Conservation (phyloP, 108 stramenopile genomes). For the Cyclotella choctawhatcheeana region DNA sequence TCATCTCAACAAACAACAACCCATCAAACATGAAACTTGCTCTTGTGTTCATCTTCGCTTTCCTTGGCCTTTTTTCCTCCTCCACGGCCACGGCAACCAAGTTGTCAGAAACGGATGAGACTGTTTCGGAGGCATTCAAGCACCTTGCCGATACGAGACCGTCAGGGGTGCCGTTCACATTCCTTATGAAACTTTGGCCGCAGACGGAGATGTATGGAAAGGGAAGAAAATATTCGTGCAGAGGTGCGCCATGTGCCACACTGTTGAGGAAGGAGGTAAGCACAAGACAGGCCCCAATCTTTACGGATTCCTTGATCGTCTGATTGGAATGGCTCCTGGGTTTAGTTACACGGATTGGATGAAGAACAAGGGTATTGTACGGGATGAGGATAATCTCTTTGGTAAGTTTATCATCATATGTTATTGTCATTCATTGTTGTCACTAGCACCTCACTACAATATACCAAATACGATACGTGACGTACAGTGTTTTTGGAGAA, state of each 20-base stretch:
- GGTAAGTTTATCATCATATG: constrained; percentile 9
- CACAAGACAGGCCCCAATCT: constrained; percentile 99
- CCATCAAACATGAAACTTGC: too few species aligned
- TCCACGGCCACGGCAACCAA: too few species aligned
- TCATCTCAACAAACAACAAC: too few species aligned
- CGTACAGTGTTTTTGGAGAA: constrained; percentile 92
- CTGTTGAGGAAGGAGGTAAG: constrained; percentile 95
- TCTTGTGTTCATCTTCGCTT: too few species aligned
- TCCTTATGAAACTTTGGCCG: constrained; percentile 47
- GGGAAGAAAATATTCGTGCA: constrained; percentile 95
- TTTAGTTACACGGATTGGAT: constrained; percentile 98
- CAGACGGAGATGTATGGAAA: constrained; percentile 80
- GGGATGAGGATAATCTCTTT: constrained; percentile 94
- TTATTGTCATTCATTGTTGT: too few species aligned
- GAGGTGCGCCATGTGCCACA: constrained; percentile 99
- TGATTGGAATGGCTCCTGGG: constrained; percentile 94
- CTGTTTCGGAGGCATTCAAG: too few species aligned
- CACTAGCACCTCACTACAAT: too few species aligned
- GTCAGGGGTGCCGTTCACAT: too few species aligned
- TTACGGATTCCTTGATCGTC: constrained; percentile 98
- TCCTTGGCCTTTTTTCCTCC: too few species aligned
- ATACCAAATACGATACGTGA: too few species aligned
- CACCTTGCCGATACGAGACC: too few species aligned
- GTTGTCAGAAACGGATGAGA: too few species aligned
- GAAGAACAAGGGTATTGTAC: constrained; percentile 96